A percentile compares a stretch with the other conserved stretches of the same genome.
Evolutionary conservation across 2,329 filamentous ascomycete genomes (phyloP).

Genomic region (Trichoderma pleuroti): DNA sequence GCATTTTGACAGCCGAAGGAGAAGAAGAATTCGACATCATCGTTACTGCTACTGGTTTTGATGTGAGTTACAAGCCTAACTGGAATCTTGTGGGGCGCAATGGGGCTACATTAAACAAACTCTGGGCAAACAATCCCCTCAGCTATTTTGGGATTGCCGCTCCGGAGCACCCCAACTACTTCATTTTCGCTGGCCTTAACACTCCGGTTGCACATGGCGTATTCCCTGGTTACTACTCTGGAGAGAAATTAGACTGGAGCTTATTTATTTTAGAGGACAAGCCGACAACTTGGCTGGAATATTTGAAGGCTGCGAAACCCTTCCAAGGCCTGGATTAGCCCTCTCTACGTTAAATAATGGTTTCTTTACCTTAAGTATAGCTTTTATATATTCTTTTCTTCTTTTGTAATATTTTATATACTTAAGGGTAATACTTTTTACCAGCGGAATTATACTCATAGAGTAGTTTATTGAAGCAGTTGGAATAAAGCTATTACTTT

Average conservation of each 20-base stretch:
- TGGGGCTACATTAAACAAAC: neutral
- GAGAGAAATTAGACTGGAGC: neutral
- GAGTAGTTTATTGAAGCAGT: neutral
- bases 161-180: neutral
- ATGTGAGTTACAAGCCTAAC: neutral
- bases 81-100: neutral
- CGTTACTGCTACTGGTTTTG: neutral
- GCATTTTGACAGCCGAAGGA: neutral
- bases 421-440: too few relatives aligned
- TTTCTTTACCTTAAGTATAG: too few relatives aligned
- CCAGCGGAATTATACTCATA: neutral
- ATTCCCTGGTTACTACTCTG: neutral
- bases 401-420: too few relatives aligned
- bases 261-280: neutral
- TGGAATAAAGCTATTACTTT: neutral
- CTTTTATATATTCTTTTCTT: too few relatives aligned
- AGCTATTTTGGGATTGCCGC: neutral
- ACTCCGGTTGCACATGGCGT: neutral
- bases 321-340: neutral
- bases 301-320: neutral
- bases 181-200: neutral
- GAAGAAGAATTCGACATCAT: neutral
- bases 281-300: neutral
- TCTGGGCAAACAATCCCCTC: neutral
- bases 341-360: neutral